These are phyloP conservation scores for Mimosa bimucronata DNA, from an alignment of 306 rosid species.

Conservation along the genomic window DNA sequence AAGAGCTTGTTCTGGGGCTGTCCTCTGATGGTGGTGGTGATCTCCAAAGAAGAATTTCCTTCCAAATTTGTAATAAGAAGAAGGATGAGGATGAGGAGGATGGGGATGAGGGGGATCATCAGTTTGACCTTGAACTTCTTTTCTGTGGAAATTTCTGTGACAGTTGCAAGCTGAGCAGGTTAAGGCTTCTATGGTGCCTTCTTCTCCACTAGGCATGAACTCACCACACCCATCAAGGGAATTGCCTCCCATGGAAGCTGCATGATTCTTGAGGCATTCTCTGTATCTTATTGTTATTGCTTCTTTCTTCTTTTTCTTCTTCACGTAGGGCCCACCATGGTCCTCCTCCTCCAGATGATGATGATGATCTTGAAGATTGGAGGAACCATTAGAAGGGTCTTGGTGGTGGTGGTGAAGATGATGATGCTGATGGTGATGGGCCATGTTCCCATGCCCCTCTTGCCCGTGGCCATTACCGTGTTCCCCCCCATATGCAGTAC, in stretches of 20 bases:
- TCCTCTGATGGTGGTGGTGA: too few relatives aligned
- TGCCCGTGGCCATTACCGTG: slow-evolving; percentile 46
- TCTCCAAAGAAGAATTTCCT: slow-evolving; percentile 52
- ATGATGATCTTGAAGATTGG: slow-evolving; percentile 17
- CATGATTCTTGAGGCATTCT: slow-evolving; percentile 91
- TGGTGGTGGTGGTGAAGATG: slow-evolving; percentile 38
- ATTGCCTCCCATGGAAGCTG: slow-evolving; percentile 91
- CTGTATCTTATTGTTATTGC: slow-evolving; percentile 48
- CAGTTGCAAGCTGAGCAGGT: slow-evolving; percentile 87
- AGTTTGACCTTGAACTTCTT: slow-evolving; percentile 49
- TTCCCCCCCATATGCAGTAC: slow-evolving; percentile 36
- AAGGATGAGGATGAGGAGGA: slow-evolving; percentile 12
- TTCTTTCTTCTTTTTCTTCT: slow-evolving; percentile 4
- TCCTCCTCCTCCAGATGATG: background rate
- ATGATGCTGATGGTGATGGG: slow-evolving; percentile 43
- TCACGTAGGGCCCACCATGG: slow-evolving; percentile 40
- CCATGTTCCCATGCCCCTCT: slow-evolving; percentile 42
- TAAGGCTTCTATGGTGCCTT: slow-evolving; percentile 79
- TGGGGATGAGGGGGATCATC: slow-evolving; percentile 29
- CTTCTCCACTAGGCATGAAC: slow-evolving; percentile 90
- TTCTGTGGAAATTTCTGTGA: slow-evolving; percentile 92
- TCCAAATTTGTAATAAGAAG: slow-evolving; percentile 35
- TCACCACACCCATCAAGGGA: slow-evolving; percentile 93
- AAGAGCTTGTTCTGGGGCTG: slow-evolving; percentile 22
- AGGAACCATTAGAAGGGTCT: slow-evolving; percentile 47